Base-by-base conservation (phyloP, 2,329 filamentous ascomycete species). In the Talaromyces sp. region DNA sequence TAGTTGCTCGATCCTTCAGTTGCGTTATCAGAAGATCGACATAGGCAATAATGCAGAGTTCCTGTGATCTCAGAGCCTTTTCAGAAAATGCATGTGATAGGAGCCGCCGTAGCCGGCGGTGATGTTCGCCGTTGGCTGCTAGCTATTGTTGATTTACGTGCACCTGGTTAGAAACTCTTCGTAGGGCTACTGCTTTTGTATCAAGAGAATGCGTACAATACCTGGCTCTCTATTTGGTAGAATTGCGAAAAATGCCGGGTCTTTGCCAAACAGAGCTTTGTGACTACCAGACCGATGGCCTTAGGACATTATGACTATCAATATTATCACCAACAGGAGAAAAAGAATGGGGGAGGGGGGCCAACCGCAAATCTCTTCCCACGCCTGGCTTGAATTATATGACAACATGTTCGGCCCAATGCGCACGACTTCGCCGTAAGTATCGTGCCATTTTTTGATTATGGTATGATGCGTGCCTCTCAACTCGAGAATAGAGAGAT, bases 351-450 rank as follows among this genome's bases (percentile, higher is more conserved):
- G 65, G 25, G 8, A 51, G 60, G 43, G 45, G 22, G 11, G 17
- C 61, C 8, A 22, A 64, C 75, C 76, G 65, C 81, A 81, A 27
- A 82, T 82, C 19, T 81, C 79, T 58, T 74, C 75, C 70, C 78
- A 80, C 1, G 76, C 76, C 45, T 76, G 68, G 3, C 75, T 49
- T 2, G 74, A 77, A 19, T 73, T 75, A 61, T 81, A 82, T 7
- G 77, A 78, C 10, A 84, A 74, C n/a, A 76, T 72, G 56, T 78
- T 78, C 0, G 82, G 81, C 0, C 73, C 75, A 27, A 79, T 73
- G 4, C 81, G 77, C 4, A 83, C 72, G 0, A 82, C 74, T 19
- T 73, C 70, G 19, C 71, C 73, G 45, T 77, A 77, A 17, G 70
- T 58, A 31, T 73, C 70, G 56, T 77, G 75, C 10, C 76, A 68